phyloP scores from a whole-genome alignment of 305 asterid species.

The Coffea humblotiana region DNA sequence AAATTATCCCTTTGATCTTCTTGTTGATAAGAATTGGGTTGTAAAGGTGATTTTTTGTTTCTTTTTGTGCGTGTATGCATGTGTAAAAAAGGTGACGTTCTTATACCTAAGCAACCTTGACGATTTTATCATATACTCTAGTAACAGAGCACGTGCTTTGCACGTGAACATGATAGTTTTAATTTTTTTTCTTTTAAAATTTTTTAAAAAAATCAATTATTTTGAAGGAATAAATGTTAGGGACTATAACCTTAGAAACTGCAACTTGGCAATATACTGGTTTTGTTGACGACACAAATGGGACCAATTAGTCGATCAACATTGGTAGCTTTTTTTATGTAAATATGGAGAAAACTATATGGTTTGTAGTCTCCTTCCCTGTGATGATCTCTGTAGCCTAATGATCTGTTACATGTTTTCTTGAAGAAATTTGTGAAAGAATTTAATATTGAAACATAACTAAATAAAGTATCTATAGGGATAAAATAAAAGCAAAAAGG shows the following conservation, averaged over 20 bases:
- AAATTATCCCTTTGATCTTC: conserved; percentile 41
- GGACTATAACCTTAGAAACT: neutral
- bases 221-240: no score
- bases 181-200: no score
- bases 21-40: conserved; percentile 97
- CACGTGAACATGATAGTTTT: no score
- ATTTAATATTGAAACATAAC: no score
- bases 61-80: no score
- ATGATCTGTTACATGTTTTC: neutral
- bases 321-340: neutral
- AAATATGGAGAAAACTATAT: neutral
- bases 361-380: neutral
- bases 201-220: no score
- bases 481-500: no score
- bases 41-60: conserved; percentile 51
- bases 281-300: neutral
- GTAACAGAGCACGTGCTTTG: no score
- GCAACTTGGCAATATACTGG: no score
- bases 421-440: no score
- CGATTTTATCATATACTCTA: neutral
- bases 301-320: neutral
- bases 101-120: conserved; percentile 19
- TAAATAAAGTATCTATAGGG: no score
- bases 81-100: conserved; percentile 52
- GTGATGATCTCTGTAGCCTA: neutral